phyloP scores from a whole-genome alignment of 192 early-diverging fungal species.

The Funneliformis geosporum region DNA sequence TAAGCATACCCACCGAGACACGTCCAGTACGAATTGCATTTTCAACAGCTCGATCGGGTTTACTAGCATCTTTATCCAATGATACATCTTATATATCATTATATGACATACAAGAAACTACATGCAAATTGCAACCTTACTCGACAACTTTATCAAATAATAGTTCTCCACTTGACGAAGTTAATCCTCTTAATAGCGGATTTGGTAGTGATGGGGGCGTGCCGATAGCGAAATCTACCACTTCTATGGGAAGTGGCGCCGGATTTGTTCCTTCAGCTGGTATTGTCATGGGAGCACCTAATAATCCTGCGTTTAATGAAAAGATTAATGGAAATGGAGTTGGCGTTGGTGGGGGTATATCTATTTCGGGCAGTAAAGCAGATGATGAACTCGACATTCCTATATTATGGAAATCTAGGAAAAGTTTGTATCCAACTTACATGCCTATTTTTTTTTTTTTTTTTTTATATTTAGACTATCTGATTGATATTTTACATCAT shows the following conservation, averaged over 20 bases:
- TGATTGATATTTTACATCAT: not conserved
- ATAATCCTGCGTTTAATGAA: conserved; percentile 35
- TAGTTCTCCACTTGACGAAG: conserved; percentile 6
- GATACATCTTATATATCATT: conserved; percentile 57
- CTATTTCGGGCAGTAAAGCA: not conserved
- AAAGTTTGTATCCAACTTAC: conserved; percentile 34
- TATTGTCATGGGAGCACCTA: not conserved
- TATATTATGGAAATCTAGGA: conserved; percentile 50
- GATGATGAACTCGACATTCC: conserved; percentile 45
- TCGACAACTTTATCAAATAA: conserved; percentile 25
- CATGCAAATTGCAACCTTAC: conserved; percentile 4
- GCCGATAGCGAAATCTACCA: not conserved
- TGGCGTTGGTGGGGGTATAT: not conserved
- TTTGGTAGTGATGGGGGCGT: not conserved
- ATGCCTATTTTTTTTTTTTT: not conserved
- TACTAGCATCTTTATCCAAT: conserved; percentile 59
- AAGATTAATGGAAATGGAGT: not conserved
- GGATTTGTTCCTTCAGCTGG: not conserved
- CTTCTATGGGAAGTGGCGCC: too few relatives aligned
- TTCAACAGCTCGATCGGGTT: conserved; percentile 57
- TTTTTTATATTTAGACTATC: not conserved
- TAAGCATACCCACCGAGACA: conserved; percentile 30
- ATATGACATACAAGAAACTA: conserved; percentile 71
- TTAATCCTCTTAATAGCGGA: not conserved
- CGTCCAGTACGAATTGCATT: conserved; percentile 61